phyloP scores from a whole-genome alignment of 371 early-diverging fungal genomes.

The Vittaforma corneae region DNA sequence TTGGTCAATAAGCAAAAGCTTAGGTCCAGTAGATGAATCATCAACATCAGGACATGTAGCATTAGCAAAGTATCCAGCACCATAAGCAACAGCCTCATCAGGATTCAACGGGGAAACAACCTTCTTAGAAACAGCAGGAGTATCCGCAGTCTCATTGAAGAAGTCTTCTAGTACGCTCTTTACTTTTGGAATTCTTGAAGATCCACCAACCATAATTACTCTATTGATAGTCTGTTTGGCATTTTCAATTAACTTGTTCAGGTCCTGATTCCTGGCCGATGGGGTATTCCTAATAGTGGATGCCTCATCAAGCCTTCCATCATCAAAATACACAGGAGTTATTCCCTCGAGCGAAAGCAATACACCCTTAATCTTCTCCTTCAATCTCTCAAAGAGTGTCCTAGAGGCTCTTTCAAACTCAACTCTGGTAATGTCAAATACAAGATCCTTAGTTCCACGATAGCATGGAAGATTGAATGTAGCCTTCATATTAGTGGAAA shows the following conservation, averaged over 20 bases:
- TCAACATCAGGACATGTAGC: conserved; percentile 67
- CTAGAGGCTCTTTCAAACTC: conserved; percentile 88
- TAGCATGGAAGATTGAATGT: conserved; percentile 32
- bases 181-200: conserved; percentile 98
- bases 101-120: conserved; percentile 28
- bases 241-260: conserved; percentile 22
- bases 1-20: conserved; percentile 71
- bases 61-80: conserved; percentile 92
- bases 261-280: conserved; percentile 14
- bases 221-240: conserved; percentile 74
- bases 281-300: conserved; percentile 13
- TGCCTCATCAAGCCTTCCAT: conserved; percentile 17
- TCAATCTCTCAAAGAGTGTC: conserved; percentile 77
- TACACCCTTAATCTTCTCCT: conserved; percentile 85
- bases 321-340: conserved; percentile 20
- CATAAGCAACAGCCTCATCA: conserved; percentile 81
- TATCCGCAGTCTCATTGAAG: conserved; percentile 74
- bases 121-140: conserved; percentile 21
- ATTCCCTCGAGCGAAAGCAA: conserved; percentile 79
- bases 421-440: conserved; percentile 80
- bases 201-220: conserved; percentile 95
- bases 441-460: conserved; percentile 23
- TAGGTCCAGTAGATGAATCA: conserved; percentile 64
- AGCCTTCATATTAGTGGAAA: conserved; percentile 24
- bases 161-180: conserved; percentile 84